phyloP scores from a whole-genome alignment of 148 eudicot genomes.

The Dianthus caryophyllus region DNA sequence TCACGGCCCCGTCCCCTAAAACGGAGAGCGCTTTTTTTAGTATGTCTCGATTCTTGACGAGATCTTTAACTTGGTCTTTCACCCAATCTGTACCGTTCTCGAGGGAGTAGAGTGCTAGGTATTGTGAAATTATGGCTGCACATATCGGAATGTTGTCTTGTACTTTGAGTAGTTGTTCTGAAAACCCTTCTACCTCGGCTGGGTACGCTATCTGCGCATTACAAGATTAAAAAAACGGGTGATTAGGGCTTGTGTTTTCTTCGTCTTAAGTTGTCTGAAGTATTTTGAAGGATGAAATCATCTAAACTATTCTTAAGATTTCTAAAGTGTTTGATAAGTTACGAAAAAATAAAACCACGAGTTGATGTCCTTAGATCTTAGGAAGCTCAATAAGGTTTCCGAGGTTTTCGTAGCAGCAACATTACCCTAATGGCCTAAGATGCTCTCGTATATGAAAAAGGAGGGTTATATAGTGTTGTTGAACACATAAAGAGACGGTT shows the following conservation, averaged over 20 bases:
- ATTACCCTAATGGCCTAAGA: too few relatives aligned
- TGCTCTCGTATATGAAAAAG: too few relatives aligned
- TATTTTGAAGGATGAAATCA: too few relatives aligned
- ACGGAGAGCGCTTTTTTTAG: constrained; percentile 66
- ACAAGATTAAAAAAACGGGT: not conserved
- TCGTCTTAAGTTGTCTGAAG: too few relatives aligned
- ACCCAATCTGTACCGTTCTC: constrained; percentile 87
- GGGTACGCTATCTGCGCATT: constrained; percentile 93
- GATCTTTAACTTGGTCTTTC: constrained; percentile 57
- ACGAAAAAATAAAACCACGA: too few relatives aligned
- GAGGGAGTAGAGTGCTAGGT: constrained; percentile 66
- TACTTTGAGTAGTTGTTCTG: constrained; percentile 66
- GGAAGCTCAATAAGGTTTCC: not conserved
- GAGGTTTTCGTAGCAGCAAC: not conserved
- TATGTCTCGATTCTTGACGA: constrained; percentile 56
- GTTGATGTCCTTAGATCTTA: too few relatives aligned
- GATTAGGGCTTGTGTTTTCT: too few relatives aligned
- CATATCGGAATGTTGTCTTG: constrained; percentile 97
- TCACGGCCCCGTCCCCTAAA: constrained; percentile 59
- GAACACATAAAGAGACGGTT: too few relatives aligned
- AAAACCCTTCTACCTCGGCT: constrained; percentile 59
- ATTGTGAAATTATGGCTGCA: constrained; percentile 77
- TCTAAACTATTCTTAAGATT: too few relatives aligned
- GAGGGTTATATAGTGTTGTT: too few relatives aligned
- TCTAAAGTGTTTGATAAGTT: too few relatives aligned